phyloP scores from a whole-genome alignment of 257 asterid genomes.

The Gardenia jasminoides region DNA sequence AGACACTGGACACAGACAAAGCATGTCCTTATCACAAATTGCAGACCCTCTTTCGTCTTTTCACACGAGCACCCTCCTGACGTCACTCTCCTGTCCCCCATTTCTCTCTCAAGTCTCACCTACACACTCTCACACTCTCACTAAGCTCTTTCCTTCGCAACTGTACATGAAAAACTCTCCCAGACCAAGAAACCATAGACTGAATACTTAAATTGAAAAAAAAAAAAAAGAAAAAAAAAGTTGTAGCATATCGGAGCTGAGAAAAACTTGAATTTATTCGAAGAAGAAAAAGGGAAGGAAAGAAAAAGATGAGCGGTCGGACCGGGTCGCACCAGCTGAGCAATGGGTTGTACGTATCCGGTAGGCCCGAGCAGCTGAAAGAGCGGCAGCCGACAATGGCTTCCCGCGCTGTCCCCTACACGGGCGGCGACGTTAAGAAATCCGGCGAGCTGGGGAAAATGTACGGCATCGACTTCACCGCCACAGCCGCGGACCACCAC shows the following conservation, averaged over 20 bases:
- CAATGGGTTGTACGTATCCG: slow-evolving; percentile 84
- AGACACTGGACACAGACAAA: slow-evolving; percentile 8
- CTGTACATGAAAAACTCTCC: not conserved
- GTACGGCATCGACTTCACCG: slow-evolving; percentile 65
- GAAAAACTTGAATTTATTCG: not conserved
- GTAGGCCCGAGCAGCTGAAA: slow-evolving; percentile 70
- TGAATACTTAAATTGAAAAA: too few relatives aligned
- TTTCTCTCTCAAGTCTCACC: slow-evolving; percentile 9
- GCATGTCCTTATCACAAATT: slow-evolving; percentile 15
- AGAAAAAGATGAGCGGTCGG: slow-evolving; percentile 52
- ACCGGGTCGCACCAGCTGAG: slow-evolving; percentile 90
- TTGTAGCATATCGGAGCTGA: not conserved
- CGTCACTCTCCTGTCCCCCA: not conserved
- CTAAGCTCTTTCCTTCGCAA: not conserved
- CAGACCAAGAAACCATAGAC: not conserved
- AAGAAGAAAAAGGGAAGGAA: not conserved
- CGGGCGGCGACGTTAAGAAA: slow-evolving; percentile 88
- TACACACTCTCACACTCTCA: not conserved
- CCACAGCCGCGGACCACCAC: slow-evolving; percentile 35
- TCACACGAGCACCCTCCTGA: not conserved
- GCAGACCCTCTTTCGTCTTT: slow-evolving; percentile 8
- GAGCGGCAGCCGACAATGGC: slow-evolving; percentile 72
- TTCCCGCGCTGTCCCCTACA: slow-evolving; percentile 74
- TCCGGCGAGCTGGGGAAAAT: slow-evolving; percentile 90
- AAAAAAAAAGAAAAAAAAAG: not conserved